Conservation (phyloP, 2,329 filamentous ascomycete species). For the Fusarium protoensiforme region DNA sequence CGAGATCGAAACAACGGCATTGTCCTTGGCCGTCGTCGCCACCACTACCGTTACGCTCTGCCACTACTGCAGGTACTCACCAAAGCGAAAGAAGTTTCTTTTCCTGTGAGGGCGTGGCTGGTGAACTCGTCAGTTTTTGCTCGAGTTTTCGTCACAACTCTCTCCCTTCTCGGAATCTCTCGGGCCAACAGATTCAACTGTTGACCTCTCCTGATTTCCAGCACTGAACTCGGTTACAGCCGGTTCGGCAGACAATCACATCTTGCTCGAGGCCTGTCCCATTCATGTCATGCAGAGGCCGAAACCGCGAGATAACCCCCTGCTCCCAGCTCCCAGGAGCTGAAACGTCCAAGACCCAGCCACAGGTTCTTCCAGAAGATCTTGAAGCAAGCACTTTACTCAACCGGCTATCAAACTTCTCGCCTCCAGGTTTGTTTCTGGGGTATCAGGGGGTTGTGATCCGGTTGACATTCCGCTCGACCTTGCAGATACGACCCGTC, state of each 20-base stretch:
- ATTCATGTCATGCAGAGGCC: slow-evolving; percentile 27
- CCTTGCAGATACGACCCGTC: slow-evolving; percentile 33
- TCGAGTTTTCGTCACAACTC: background rate
- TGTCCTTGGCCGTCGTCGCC: slow-evolving; percentile 7
- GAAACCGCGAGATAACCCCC: slow-evolving; percentile 34
- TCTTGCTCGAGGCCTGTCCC: background rate
- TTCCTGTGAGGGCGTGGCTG: slow-evolving; percentile 6
- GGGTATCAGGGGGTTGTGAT: slow-evolving; percentile 32
- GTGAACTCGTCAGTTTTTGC: slow-evolving; percentile 18
- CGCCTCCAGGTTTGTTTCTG: slow-evolving; percentile 31
- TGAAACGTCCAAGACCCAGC: slow-evolving; percentile 39
- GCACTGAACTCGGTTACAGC: background rate
- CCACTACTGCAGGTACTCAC: slow-evolving; percentile 2
- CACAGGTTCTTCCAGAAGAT: slow-evolving; percentile 42
- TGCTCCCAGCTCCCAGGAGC: slow-evolving; percentile 32
- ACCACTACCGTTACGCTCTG: slow-evolving; percentile 5
- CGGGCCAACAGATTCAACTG: background rate
- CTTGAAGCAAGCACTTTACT: slow-evolving; percentile 29
- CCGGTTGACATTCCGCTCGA: slow-evolving; percentile 22
- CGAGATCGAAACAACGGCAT: slow-evolving; percentile 28
- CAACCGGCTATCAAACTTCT: slow-evolving; percentile 15
- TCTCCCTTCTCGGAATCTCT: slow-evolving; percentile 14
- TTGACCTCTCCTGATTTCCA: background rate
- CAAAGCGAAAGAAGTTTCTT: background rate
- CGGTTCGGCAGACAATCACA: background rate